Evolutionary conservation across 345 rosid genomes (phyloP), one percentile per base, ranked within the genome.

Genomic region (Rhizophora apiculata): DNA sequence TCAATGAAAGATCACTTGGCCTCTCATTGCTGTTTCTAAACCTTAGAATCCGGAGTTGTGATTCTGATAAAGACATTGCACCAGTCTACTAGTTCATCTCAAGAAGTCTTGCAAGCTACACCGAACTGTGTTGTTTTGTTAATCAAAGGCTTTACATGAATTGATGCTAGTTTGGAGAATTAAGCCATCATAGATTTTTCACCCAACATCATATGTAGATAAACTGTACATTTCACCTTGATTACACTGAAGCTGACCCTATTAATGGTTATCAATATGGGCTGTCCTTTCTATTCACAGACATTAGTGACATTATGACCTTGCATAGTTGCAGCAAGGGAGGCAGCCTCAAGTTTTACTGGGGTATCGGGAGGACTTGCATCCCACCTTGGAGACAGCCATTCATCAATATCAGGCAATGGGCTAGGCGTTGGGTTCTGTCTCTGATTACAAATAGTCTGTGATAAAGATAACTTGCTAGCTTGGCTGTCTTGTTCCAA

Each of bases 301-400:
- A 9, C 6, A 55, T 55, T 22, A 5, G 29, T 1, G 4, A 9
- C 2, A 22, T 22, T 22, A 1, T 21, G 30, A 13, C 31, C 48
- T 0, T n/a, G 54, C 24, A 6, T n/a, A n/a, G n/a, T 66, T 27
- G 3, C 30, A 55, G 18, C 6, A 3, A 3, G 37, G 6, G 78
- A 49, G 46, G 39, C 27, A 24, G 8, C 43, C 43, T 18, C 62
- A 6, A n/a, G 72, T 34, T 15, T 53, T n/a, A 59, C 72, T 30
- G 54, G 31, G 51, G 19, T 39, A 3, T 65, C 64, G n/a, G n/a
- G n/a, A 27, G 70, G 66, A 57, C 22, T 76, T 30, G 19, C 62
- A 65, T 48, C 68, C 62, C 54, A 65, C 11, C 36, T 60, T 15
- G 78, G 21, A 55, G 77, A 56, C 59, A 60, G 58, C 74, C 60